Conservation (phyloP, 2,329 filamentous ascomycete species). For the Trematosphaeria pertusa region DNA sequence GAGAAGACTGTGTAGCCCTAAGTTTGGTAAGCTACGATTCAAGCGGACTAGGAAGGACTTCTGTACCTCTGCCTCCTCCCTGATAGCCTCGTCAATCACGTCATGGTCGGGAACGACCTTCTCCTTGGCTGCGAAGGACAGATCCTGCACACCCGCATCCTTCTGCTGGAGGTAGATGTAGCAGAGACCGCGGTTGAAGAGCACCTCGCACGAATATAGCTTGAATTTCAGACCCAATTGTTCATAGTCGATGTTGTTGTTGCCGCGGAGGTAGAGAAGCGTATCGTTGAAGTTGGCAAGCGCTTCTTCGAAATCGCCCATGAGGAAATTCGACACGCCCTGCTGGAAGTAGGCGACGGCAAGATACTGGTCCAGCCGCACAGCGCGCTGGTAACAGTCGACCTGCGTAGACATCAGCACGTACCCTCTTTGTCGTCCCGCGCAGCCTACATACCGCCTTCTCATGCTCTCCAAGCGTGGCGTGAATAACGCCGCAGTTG, state of each 20-base stretch:
- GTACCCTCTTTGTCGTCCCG: conserved; percentile 5
- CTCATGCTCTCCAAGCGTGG: conserved; percentile 93
- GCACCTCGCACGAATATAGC: conserved; percentile 93
- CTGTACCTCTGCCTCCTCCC: conserved; percentile 91
- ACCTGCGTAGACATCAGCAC: conserved; percentile 65
- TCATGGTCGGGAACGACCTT: conserved; percentile 96
- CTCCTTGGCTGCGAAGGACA: conserved; percentile 89
- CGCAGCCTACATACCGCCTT: conserved; percentile 74
- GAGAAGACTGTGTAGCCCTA: conserved; percentile 98
- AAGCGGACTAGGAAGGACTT: not conserved
- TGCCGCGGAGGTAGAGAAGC: conserved; percentile 89
- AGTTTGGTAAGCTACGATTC: conserved; percentile 32
- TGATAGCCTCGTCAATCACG: conserved; percentile 96
- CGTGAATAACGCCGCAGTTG: conserved; percentile 97
- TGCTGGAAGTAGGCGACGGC: conserved; percentile 98
- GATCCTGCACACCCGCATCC: conserved; percentile 87
- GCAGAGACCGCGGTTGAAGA: conserved; percentile 96
- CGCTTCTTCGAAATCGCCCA: conserved; percentile 96
- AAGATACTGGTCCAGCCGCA: conserved; percentile 90
- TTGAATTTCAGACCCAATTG: conserved; percentile 96
- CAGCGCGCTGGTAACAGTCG: conserved; percentile 91
- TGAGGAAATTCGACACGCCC: conserved; percentile 95
- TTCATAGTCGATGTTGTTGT: conserved; percentile 97
- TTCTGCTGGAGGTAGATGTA: conserved; percentile 96
- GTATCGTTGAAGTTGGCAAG: conserved; percentile 99